Percentiles rank a stretch among this genome's conserved stretches.
Evolutionary conservation across 805 yeast species (phyloP).

Genomic region (Maudiozyma saulgeensis): DNA sequence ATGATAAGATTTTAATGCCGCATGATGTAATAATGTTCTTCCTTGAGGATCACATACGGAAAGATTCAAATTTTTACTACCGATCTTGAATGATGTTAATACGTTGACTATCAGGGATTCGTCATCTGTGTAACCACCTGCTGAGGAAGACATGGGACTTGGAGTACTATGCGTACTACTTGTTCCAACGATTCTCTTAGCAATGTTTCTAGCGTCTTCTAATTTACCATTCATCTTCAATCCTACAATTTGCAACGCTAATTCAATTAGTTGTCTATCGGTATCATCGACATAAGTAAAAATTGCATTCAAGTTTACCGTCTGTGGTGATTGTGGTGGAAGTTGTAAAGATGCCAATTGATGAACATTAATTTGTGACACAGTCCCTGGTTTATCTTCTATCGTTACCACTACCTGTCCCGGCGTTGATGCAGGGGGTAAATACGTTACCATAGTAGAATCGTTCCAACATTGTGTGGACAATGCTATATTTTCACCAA

Average conservation of each 20-base stretch:
- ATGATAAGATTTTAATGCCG: slow-evolving; percentile 65
- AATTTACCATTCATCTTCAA: slow-evolving; percentile 88
- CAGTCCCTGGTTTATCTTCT: slow-evolving; percentile 31
- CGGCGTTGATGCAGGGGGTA: slow-evolving; percentile 82
- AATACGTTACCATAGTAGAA: slow-evolving; percentile 79
- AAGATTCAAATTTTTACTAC: slow-evolving; percentile 2
- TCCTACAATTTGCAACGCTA: slow-evolving; percentile 92
- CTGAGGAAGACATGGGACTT: background rate
- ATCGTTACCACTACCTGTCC: slow-evolving; percentile 88
- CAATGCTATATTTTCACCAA: slow-evolving; percentile 69
- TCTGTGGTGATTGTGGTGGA: background rate
- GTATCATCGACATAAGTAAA: slow-evolving; percentile 92
- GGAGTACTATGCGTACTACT: slow-evolving; percentile 9
- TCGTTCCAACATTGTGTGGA: slow-evolving; percentile 95
- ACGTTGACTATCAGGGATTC: slow-evolving; percentile 36
- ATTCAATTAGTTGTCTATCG: slow-evolving; percentile 83
- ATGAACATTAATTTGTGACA: background rate
- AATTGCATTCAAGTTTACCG: slow-evolving; percentile 29
- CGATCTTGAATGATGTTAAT: slow-evolving; percentile 49
- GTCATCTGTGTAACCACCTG: slow-evolving; percentile 14
- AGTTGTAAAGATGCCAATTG: background rate
- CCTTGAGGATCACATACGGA: slow-evolving; percentile 72
- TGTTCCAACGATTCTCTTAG: slow-evolving; percentile 72
- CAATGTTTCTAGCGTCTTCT: slow-evolving; percentile 89
- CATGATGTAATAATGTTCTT: slow-evolving; percentile 78